Evolutionary conservation across 371 early-diverging fungal species (phyloP).

Genomic region (Syncephalastrum racemosum): DNA sequence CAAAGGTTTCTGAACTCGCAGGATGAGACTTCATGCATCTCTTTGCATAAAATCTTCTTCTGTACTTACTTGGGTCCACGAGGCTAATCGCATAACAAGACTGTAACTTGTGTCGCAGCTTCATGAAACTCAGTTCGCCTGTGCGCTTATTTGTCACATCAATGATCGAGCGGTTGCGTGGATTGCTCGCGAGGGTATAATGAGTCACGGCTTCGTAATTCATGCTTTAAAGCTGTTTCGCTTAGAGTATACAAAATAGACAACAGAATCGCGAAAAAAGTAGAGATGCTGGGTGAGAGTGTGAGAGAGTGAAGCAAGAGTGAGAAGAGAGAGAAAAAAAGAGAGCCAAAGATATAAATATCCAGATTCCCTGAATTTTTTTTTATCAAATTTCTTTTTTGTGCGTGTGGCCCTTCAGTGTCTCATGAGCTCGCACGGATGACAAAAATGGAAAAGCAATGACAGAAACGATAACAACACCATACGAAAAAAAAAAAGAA

Average conservation of each 20-base stretch:
- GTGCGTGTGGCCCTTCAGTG: too few relatives aligned
- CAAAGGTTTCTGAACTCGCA: constrained; percentile 27
- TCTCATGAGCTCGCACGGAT: too few relatives aligned
- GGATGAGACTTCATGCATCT: neutral
- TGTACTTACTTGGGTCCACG: constrained; percentile 33
- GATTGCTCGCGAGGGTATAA: constrained; percentile 34
- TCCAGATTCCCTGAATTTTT: constrained; percentile 16
- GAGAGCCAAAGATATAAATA: constrained; percentile 1
- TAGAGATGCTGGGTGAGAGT: neutral
- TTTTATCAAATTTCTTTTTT: neutral
- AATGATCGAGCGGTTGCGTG: constrained; percentile 38
- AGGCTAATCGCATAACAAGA: constrained; percentile 44
- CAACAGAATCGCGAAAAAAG: neutral
- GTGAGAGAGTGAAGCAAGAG: neutral
- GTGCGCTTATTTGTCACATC: constrained; percentile 40
- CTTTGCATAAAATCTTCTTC: neutral
- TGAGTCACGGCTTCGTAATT: constrained; percentile 34
- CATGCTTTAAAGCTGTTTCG: constrained; percentile 4
- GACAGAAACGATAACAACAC: constrained; percentile 5
- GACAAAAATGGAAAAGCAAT: constrained; percentile 6
- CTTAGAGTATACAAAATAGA: neutral
- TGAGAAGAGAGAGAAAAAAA: constrained; percentile 3
- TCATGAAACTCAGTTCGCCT: constrained; percentile 35
- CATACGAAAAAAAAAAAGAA: constrained; percentile 3
- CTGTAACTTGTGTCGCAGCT: constrained; percentile 42